Percentiles rank a stretch among this genome's conserved stretches.
These are phyloP conservation scores for Kodamaea laetipori DNA, from an alignment of 805 yeast genomes.

Conservation along the genomic window DNA sequence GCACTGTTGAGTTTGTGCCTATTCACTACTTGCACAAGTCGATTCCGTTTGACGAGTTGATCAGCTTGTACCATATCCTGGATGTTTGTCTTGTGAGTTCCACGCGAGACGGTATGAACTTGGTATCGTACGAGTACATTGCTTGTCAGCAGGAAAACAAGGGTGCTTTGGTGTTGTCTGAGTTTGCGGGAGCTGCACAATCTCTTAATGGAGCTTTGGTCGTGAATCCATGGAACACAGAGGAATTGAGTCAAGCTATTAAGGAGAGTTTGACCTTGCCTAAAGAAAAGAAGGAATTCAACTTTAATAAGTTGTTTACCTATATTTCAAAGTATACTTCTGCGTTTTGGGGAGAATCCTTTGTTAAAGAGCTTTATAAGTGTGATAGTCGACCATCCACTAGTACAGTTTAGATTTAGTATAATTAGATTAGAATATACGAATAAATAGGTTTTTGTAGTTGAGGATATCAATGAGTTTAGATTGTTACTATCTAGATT, in stretches of 20 bases:
- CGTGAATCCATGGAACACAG: conserved; percentile 98
- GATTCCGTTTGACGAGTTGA: conserved; percentile 86
- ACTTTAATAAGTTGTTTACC: conserved; percentile 79
- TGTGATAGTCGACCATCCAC: conserved; percentile 12
- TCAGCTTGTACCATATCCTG: conserved; percentile 78
- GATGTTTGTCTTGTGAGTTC: conserved; percentile 93
- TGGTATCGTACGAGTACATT: conserved; percentile 93
- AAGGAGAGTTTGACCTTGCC: conserved; percentile 85
- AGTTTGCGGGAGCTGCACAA: conserved; percentile 99
- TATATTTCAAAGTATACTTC: conserved; percentile 94
- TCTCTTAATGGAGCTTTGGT: conserved; percentile 90
- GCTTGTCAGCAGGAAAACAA: conserved; percentile 88
- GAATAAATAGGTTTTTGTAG: too few species aligned
- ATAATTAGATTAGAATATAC: too few species aligned
- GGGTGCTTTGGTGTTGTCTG: conserved; percentile 86
- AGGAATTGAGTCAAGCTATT: conserved; percentile 84
- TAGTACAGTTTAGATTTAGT: too few species aligned
- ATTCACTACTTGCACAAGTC: conserved; percentile 95
- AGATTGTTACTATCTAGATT: too few species aligned
- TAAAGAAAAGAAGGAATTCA: conserved; percentile 73
- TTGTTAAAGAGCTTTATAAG: conserved; percentile 79
- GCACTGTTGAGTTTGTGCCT: conserved; percentile 96
- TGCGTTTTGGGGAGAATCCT: conserved; percentile 95
- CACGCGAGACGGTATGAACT: conserved; percentile 98
- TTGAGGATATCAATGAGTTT: too few species aligned